Conservation (phyloP, 2,329 filamentous ascomycete species). For the Fusarium armeniacum region DNA sequence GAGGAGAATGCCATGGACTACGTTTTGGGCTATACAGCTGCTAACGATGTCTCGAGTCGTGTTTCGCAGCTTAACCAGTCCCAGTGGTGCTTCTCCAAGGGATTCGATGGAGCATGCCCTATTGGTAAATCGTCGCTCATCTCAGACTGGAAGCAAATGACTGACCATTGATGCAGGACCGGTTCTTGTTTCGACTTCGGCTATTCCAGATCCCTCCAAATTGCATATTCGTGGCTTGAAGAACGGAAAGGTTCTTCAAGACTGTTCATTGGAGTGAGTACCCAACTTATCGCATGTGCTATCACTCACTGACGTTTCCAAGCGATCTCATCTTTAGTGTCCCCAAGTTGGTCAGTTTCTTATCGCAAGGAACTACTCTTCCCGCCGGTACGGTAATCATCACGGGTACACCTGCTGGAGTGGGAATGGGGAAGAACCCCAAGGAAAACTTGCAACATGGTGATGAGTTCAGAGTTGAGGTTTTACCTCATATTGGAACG, state of each 20-base stretch:
- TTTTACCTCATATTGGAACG: conserved; percentile 60
- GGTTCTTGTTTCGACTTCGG: neutral
- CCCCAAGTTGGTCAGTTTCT: conserved; percentile 59
- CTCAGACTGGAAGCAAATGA: rapidly evolving
- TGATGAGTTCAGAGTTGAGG: conserved; percentile 61
- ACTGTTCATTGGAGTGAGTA: conserved; percentile 10
- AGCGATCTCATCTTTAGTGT: conserved; percentile 70
- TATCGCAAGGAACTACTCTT: conserved; percentile 61
- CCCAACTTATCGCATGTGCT: rapidly evolving
- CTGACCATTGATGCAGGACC: neutral
- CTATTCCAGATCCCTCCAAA: conserved; percentile 7
- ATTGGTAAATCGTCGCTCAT: neutral
- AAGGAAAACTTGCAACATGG: conserved; percentile 57
- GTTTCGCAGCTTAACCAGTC: conserved; percentile 3
- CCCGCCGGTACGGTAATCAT: conserved; percentile 59
- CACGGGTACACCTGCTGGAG: conserved; percentile 60
- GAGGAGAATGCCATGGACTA: conserved; percentile 14
- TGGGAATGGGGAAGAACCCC: conserved; percentile 57
- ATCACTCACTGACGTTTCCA: neutral
- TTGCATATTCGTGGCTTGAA: conserved; percentile 5
- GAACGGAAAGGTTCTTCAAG: conserved; percentile 9
- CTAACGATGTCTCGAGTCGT: conserved; percentile 14
- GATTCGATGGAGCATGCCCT: conserved; percentile 17
- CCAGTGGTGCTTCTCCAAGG: conserved; percentile 28
- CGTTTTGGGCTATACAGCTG: neutral